Evolutionary conservation across 2,329 filamentous ascomycete genomes (phyloP).

Genomic region (Tolypocladium pustulatum): DNA sequence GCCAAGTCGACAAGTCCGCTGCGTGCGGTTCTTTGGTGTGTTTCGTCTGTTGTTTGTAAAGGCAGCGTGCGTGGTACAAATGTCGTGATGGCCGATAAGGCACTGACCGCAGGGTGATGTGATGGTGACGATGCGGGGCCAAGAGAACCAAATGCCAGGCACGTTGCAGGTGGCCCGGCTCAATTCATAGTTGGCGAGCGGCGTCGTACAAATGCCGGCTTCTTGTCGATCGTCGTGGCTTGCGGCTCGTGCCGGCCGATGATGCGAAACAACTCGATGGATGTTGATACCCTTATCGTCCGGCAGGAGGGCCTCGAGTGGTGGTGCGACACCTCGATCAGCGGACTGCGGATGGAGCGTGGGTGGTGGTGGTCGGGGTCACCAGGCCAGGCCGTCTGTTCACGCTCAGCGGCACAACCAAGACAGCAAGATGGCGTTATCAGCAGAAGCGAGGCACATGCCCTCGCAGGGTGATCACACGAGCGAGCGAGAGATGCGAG

Average conservation of each 20-base stretch:
- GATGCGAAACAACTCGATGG: neutral
- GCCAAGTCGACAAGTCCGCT: neutral
- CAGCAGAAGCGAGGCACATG: conserved; percentile 3
- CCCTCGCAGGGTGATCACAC: conserved; percentile 4
- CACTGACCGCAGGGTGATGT: neutral
- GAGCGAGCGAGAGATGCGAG: neutral
- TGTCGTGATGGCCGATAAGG: neutral
- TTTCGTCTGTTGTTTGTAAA: neutral
- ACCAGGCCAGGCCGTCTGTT: conserved; percentile 3
- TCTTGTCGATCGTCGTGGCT: neutral
- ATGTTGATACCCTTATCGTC: neutral
- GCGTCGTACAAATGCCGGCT: neutral
- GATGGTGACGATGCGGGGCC: conserved; percentile 2
- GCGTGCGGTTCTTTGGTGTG: neutral
- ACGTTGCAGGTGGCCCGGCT: neutral
- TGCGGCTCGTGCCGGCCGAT: neutral
- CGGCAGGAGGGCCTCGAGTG: neutral
- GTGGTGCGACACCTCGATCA: conserved; percentile 6
- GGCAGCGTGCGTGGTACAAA: neutral
- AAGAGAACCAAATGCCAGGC: neutral
- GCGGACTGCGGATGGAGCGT: conserved; percentile 4
- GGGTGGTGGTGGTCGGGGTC: conserved; percentile 4
- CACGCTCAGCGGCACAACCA: neutral
- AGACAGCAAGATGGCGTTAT: neutral
- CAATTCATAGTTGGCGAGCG: neutral